These are phyloP conservation scores for Umbelopsis sp. DNA, from an alignment of 371 early-diverging fungal species.

Conservation along the genomic window DNA sequence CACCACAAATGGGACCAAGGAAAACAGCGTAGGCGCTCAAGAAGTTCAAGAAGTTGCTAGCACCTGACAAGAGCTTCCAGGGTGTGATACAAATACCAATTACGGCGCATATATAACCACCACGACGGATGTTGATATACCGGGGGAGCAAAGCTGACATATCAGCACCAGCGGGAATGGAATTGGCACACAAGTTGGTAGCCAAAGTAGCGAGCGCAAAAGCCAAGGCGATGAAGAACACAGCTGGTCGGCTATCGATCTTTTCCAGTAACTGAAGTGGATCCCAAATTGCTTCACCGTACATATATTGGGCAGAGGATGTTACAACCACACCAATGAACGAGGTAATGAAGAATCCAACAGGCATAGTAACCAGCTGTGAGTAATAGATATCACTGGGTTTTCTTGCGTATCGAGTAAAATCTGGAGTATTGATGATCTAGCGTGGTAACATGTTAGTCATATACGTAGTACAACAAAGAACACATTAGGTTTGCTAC, in stretches of 20 bases:
- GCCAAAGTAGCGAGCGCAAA: conserved; percentile 27
- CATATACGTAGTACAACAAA: background rate
- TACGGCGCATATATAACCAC: conserved; percentile 30
- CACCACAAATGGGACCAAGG: conserved; percentile 31
- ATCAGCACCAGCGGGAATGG: conserved; percentile 31
- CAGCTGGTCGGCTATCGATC: conserved; percentile 23
- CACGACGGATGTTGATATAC: conserved; percentile 32
- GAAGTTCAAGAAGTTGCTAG: conserved; percentile 28
- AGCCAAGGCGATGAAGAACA: conserved; percentile 26
- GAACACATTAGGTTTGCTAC: background rate
- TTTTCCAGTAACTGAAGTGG: conserved; percentile 28
- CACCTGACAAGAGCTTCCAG: conserved; percentile 25
- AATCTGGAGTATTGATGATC: conserved; percentile 30
- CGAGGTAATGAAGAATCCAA: conserved; percentile 26
- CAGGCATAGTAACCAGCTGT: conserved; percentile 30
- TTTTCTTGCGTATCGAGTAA: conserved; percentile 29
- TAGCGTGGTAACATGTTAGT: background rate
- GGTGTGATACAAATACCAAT: conserved; percentile 27
- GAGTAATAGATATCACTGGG: conserved; percentile 24
- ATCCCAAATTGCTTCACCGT: conserved; percentile 26
- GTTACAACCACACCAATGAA: conserved; percentile 31
- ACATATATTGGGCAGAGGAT: conserved; percentile 27
- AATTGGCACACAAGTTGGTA: conserved; percentile 32
- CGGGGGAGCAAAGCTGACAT: conserved; percentile 29
- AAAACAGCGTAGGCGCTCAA: conserved; percentile 31